A percentile compares a stretch with the other conserved stretches of the same genome.
These are phyloP conservation scores for Lentinula detonsa DNA, from an alignment of 768 basidiomycete species.

Conservation along the genomic window DNA sequence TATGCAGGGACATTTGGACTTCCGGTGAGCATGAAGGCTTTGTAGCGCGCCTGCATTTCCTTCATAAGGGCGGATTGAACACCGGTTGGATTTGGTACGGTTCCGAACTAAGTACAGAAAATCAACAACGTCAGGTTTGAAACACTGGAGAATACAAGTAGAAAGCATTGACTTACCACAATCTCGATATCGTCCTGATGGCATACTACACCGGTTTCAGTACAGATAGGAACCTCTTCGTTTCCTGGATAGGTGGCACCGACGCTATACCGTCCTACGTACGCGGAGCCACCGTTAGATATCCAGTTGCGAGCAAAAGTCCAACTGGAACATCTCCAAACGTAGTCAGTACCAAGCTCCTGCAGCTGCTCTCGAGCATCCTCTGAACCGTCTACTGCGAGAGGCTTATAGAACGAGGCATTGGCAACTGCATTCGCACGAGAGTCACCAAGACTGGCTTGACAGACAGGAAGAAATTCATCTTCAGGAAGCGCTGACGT, in stretches of 20 bases:
- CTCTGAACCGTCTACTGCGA: slow-evolving; percentile 17
- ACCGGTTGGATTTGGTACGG: slow-evolving; percentile 45
- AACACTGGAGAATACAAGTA: background rate
- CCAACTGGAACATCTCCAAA: slow-evolving; percentile 70
- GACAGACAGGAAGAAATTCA: slow-evolving; percentile 31
- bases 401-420: slow-evolving; percentile 40
- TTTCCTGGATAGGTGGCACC: slow-evolving; percentile 75
- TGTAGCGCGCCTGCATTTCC: slow-evolving; percentile 70
- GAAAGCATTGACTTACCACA: slow-evolving; percentile 42
- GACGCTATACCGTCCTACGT: slow-evolving; percentile 55
- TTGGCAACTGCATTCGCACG: slow-evolving; percentile 37
- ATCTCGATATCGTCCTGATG: slow-evolving; percentile 82
- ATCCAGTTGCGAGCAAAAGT: slow-evolving; percentile 67
- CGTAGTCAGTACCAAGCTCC: slow-evolving; percentile 57
- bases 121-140: background rate
- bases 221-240: slow-evolving; percentile 49
- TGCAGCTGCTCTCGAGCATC: slow-evolving; percentile 57
- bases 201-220: slow-evolving; percentile 52
- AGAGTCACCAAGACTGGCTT: slow-evolving; percentile 37
- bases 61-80: slow-evolving; percentile 52
- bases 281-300: slow-evolving; percentile 57
- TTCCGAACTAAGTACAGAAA: slow-evolving; percentile 38
- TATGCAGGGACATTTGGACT: slow-evolving; percentile 53
- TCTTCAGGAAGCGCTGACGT: slow-evolving; percentile 29
- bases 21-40: slow-evolving; percentile 55